Conservation (phyloP, 2,329 filamentous ascomycete species). For the Cladosporium colombiae region DNA sequence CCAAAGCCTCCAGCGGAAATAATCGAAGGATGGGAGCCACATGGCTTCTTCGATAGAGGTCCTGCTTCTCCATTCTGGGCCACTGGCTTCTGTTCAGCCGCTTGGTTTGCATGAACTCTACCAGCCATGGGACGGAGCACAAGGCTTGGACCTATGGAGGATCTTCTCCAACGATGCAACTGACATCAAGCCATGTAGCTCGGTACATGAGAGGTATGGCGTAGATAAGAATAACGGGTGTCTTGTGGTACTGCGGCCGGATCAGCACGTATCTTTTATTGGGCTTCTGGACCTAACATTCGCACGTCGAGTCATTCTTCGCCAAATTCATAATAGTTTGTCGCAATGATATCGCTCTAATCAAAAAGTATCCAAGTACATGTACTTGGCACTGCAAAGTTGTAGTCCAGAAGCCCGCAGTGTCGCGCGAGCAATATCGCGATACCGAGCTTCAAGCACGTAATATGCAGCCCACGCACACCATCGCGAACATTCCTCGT, state of each 20-base stretch:
- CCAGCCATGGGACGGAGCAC: not conserved
- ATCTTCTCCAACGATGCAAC: not conserved
- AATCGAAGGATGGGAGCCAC: not conserved
- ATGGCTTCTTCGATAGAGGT: not conserved
- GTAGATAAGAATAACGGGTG: not conserved
- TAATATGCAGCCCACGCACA: slow-evolving; percentile 7
- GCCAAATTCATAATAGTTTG: not conserved
- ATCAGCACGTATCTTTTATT: not conserved
- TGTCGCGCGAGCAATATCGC: slow-evolving; percentile 1
- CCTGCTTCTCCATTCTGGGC: not conserved
- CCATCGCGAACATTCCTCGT: not conserved
- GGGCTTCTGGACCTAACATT: not conserved
- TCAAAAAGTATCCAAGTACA: not conserved
- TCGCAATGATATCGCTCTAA: not conserved
- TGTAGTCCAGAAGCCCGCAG: not conserved
- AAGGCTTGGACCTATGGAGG: not conserved
- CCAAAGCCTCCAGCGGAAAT: not conserved
- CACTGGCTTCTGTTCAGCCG: not conserved
- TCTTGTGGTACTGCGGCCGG: not conserved
- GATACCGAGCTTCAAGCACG: not conserved
- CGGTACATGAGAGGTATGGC: not conserved
- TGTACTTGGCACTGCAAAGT: not conserved
- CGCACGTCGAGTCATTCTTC: not conserved
- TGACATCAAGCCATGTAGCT: not conserved
- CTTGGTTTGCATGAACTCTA: not conserved